phyloP scores from a whole-genome alignment of 1,139 yeast genomes.

The Scheffersomyces quercinus region DNA sequence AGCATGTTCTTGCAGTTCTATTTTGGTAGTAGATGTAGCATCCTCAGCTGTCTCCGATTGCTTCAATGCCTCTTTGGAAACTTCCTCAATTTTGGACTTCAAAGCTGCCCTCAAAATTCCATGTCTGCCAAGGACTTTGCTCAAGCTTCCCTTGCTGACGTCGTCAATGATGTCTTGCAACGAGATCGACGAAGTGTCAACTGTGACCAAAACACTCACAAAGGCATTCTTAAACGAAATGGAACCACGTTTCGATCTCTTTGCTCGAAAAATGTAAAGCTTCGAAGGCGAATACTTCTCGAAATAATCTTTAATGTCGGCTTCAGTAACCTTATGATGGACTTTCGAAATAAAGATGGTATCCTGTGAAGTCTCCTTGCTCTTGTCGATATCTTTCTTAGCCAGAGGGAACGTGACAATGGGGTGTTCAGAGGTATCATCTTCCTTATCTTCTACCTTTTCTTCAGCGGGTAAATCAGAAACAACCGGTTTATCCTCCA shows the following conservation, averaged over 20 bases:
- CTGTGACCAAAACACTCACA: constrained; percentile 8
- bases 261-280: constrained; percentile 1
- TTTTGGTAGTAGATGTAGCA: neutral
- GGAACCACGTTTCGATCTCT: constrained; percentile 1
- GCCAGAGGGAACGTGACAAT: neutral
- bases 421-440: too few species aligned
- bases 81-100: constrained; percentile 36
- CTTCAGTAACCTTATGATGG: constrained; percentile 39
- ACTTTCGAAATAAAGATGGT: constrained; percentile 55
- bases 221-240: constrained; percentile 1
- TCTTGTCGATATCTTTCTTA: neutral
- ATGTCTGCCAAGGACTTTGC: constrained; percentile 22
- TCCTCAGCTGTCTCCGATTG: neutral
- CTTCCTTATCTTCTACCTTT: too few species aligned
- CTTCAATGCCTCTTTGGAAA: constrained; percentile 31
- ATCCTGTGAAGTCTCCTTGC: constrained; percentile 33
- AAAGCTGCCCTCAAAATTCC: constrained; percentile 42
- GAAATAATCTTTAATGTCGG: constrained; percentile 43
- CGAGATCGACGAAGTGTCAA: constrained; percentile 39
- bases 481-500: too few species aligned
- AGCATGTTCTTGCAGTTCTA: neutral
- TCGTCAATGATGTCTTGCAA: constrained; percentile 46
- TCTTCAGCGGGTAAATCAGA: too few species aligned
- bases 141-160: constrained; percentile 33
- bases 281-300: constrained; percentile 40